phyloP scores from a whole-genome alignment of 805 yeast genomes.

The Candida maesae region DNA sequence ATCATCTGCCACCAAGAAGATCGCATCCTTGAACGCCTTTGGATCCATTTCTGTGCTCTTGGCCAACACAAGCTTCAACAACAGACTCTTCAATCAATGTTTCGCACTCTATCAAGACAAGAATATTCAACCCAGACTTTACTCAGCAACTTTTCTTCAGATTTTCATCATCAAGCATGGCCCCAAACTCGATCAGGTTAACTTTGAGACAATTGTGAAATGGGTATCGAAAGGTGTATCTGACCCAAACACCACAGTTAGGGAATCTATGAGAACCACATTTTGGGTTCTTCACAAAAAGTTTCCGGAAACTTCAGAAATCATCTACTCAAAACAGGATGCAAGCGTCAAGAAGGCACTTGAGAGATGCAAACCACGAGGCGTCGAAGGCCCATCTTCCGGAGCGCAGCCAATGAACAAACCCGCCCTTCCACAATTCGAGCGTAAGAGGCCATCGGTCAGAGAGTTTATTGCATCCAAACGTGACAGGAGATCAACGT shows the following conservation, averaged over 20 bases:
- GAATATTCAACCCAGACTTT: conserved; percentile 65
- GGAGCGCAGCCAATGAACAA: conserved; percentile 4
- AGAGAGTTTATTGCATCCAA: conserved; percentile 44
- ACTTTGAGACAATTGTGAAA: conserved; percentile 44
- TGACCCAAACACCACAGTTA: conserved; percentile 78
- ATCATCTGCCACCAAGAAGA: conserved; percentile 37
- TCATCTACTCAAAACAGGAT: conserved; percentile 23
- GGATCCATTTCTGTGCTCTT: conserved; percentile 47
- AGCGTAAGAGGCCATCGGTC: conserved; percentile 41
- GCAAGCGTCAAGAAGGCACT: conserved; percentile 50
- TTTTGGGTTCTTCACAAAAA: conserved; percentile 65
- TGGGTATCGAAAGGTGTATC: conserved; percentile 56
- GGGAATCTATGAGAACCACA: conserved; percentile 68
- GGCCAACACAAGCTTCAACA: conserved; percentile 49
- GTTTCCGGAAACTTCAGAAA: conserved; percentile 51
- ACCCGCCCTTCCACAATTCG: conserved; percentile 13
- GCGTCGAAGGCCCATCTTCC: conserved; percentile 17
- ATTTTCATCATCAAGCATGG: conserved; percentile 53
- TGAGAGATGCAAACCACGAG: conserved; percentile 52
- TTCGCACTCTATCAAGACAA: conserved; percentile 58
- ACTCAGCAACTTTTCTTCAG: conserved; percentile 67
- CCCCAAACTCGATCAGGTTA: conserved; percentile 27
- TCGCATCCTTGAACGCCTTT: conserved; percentile 32
- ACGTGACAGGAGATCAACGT: conserved; percentile 37
- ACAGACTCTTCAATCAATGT: conserved; percentile 48